Conservation (phyloP, 2,329 filamentous ascomycete species). For the Cladosporium velox region DNA sequence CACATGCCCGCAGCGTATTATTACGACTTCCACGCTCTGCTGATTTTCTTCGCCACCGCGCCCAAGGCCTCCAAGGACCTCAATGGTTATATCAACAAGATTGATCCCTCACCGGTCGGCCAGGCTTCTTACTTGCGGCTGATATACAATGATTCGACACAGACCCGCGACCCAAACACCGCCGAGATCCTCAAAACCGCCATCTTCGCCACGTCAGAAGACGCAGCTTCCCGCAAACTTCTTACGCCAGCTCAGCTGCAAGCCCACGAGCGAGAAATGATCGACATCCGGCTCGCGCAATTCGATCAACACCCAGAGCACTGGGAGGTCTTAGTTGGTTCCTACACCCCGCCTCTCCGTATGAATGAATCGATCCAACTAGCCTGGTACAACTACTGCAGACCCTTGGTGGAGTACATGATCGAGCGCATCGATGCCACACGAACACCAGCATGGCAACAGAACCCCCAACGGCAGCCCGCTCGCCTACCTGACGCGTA, state of each 20-base stretch:
- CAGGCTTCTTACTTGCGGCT: background rate
- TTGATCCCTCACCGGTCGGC: background rate
- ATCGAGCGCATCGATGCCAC: conserved; percentile 23
- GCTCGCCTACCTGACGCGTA: conserved; percentile 29
- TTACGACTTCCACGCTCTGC: conserved; percentile 29
- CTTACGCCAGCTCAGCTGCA: conserved; percentile 21
- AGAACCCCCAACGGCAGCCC: conserved; percentile 21
- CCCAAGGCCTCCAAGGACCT: background rate
- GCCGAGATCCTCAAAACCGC: background rate
- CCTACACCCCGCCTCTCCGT: conserved; percentile 12
- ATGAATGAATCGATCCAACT: background rate
- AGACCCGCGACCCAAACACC: background rate
- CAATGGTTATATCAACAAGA: background rate
- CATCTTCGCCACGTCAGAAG: conserved; percentile 28
- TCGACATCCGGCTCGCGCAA: conserved; percentile 20
- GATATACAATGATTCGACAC: background rate
- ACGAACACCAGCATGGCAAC: conserved; percentile 25
- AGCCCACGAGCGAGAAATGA: conserved; percentile 10
- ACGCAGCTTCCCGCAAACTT: conserved; percentile 31
- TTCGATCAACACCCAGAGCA: background rate
- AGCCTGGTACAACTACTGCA: conserved; percentile 20
- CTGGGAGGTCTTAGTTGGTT: conserved; percentile 15
- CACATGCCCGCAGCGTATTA: conserved; percentile 28
- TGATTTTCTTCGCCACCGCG: background rate
- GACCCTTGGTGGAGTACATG: conserved; percentile 25